These are phyloP conservation scores for Ephemerocybe angulata DNA, from an alignment of 768 basidiomycete genomes.

Conservation along the genomic window DNA sequence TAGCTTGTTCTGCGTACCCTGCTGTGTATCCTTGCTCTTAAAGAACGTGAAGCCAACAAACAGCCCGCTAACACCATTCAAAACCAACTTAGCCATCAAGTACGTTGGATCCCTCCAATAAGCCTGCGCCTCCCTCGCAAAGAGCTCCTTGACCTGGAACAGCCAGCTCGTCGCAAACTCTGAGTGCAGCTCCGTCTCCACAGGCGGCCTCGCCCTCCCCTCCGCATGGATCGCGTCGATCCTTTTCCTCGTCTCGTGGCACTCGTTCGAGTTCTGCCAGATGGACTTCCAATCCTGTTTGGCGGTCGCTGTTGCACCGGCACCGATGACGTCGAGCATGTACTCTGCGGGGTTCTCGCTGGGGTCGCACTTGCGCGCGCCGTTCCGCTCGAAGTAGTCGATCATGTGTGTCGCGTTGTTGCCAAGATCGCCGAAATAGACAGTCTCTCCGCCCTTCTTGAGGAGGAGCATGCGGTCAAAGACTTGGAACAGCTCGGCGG, in stretches of 20 bases:
- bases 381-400: slow-evolving; percentile 71
- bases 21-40: slow-evolving; percentile 47
- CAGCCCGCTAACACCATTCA: slow-evolving; percentile 52
- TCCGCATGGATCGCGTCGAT: slow-evolving; percentile 47
- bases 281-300: slow-evolving; percentile 50
- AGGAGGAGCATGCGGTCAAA: slow-evolving; percentile 79
- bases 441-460: slow-evolving; percentile 74
- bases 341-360: slow-evolving; percentile 74
- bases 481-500: slow-evolving; percentile 70
- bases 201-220: slow-evolving; percentile 39
- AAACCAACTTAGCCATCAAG: slow-evolving; percentile 51
- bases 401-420: slow-evolving; percentile 60
- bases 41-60: slow-evolving; percentile 66
- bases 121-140: slow-evolving; percentile 40
- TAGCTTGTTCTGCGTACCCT: slow-evolving; percentile 62
- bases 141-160: slow-evolving; percentile 42
- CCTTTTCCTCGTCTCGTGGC: slow-evolving; percentile 28
- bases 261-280: slow-evolving; percentile 57
- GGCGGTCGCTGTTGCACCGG: slow-evolving; percentile 60
- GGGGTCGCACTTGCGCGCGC: slow-evolving; percentile 55
- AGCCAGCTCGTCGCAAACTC: slow-evolving; percentile 54
- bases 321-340: slow-evolving; percentile 74
- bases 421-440: slow-evolving; percentile 74
- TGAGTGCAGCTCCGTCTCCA: slow-evolving; percentile 33
- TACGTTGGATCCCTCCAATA: slow-evolving; percentile 62